A percentile compares a stretch with the other conserved stretches of the same genome.
Evolutionary conservation across 116 monocot species (phyloP).

Genomic region (Trichopus zeylanicus): DNA sequence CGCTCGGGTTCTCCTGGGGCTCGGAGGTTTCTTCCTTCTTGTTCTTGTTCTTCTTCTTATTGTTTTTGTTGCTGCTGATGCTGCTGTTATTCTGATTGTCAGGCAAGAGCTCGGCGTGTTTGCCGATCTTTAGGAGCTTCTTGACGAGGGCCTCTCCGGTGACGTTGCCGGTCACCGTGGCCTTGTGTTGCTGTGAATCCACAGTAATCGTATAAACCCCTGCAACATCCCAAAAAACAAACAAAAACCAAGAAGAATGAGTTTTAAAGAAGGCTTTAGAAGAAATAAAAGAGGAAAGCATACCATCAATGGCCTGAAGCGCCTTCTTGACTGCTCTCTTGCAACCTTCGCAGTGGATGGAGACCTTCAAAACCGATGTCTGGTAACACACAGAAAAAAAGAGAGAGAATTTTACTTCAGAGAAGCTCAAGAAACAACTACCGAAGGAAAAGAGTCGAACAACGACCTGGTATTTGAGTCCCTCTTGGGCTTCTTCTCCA

Average conservation of each 20-base stretch:
- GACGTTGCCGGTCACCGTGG: constrained; percentile 73
- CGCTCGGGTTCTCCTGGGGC: constrained; percentile 28
- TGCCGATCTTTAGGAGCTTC: constrained; percentile 34
- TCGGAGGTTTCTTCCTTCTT: constrained; percentile 26
- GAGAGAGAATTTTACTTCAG: background rate
- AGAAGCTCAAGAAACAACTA: background rate
- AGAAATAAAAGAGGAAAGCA: background rate
- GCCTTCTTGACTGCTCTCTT: constrained; percentile 43
- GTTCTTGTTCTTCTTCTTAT: background rate
- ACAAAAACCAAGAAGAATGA: background rate
- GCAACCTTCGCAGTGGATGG: constrained; percentile 47
- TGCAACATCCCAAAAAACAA: constrained; percentile 8
- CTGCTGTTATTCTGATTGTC: background rate
- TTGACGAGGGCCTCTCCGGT: constrained; percentile 33
- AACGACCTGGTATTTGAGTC: constrained; percentile 31
- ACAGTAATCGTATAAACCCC: constrained; percentile 64
- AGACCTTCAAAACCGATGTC: constrained; percentile 28
- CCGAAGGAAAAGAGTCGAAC: background rate
- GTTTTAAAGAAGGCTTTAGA: background rate
- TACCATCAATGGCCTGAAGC: constrained; percentile 31
- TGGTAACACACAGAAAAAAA: background rate
- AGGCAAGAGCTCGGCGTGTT: constrained; percentile 38
- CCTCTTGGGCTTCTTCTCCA: constrained; percentile 26
- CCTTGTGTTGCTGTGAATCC: constrained; percentile 73
- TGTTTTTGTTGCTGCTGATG: background rate